Conservation (phyloP, 2,329 filamentous ascomycete species). For the Gaeumannomyces tritici region DNA sequence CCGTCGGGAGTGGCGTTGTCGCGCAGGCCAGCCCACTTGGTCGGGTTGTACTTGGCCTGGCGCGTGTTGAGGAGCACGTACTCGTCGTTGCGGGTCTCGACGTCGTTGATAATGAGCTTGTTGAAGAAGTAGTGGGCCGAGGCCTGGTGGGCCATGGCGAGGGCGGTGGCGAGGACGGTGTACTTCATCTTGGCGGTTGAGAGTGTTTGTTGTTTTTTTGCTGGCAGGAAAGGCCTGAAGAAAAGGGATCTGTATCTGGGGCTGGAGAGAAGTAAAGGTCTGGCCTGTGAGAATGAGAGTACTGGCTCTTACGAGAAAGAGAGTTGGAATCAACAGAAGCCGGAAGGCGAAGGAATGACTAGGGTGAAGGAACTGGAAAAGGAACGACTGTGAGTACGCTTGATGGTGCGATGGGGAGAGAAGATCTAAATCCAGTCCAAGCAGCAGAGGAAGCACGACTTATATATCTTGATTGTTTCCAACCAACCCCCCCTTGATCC, state of each 20-base stretch:
- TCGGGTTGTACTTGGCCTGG: constrained; percentile 21
- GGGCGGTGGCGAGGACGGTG: constrained; percentile 7
- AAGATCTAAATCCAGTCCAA: not conserved
- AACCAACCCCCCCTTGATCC: not conserved
- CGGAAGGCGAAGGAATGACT: not conserved
- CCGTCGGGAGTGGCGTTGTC: constrained; percentile 21
- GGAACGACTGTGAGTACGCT: not conserved
- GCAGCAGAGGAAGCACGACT: not conserved
- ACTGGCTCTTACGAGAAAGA: not conserved
- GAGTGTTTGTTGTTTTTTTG: not conserved
- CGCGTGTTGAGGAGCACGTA: constrained; percentile 36
- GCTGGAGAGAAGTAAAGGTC: not conserved
- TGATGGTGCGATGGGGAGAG: not conserved
- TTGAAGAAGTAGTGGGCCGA: constrained; percentile 25
- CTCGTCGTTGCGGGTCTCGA: constrained; percentile 26
- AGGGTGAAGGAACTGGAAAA: not conserved
- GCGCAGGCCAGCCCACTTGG: constrained; percentile 12
- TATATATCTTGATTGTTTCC: not conserved
- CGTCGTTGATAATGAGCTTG: constrained; percentile 31
- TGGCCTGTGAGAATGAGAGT: not conserved
- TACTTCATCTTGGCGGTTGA: constrained; percentile 7
- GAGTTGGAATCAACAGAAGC: not conserved
- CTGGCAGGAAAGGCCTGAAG: not conserved
- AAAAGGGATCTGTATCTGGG: not conserved
- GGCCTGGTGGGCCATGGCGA: constrained; percentile 7